Evolutionary conservation across 2,329 filamentous ascomycete species (phyloP).

Genomic region (Trichoderma sp.): DNA sequence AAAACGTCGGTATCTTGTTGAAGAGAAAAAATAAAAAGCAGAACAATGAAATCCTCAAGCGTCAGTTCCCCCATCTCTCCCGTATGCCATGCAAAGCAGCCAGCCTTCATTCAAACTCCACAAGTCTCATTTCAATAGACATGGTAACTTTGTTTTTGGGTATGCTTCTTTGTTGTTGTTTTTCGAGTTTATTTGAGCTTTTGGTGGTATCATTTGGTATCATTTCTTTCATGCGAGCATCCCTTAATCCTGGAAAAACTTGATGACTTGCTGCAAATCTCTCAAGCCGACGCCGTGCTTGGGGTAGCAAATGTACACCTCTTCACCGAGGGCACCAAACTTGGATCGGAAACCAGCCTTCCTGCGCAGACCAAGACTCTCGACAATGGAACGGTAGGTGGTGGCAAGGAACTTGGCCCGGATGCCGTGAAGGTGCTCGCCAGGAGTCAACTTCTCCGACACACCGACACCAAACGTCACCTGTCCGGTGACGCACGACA

Average conservation of each 20-base stretch:
- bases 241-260: conserved; percentile 77
- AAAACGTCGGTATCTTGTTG: conserved; percentile 10
- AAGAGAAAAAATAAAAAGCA: not conserved
- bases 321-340: conserved; percentile 80
- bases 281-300: conserved; percentile 79
- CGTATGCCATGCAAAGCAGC: not conserved
- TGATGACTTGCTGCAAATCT: conserved; percentile 82
- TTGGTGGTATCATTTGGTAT: conserved; percentile 1
- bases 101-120: not conserved
- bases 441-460: conserved; percentile 70
- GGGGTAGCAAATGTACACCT: conserved; percentile 88
- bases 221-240: not conserved
- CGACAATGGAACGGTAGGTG: conserved; percentile 80
- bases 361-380: conserved; percentile 76
- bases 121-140: not conserved
- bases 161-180: not conserved
- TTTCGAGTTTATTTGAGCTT: not conserved
- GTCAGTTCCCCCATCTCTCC: not conserved
- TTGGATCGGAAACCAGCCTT: conserved; percentile 92
- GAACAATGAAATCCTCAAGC: not conserved
- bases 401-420: conserved; percentile 79
- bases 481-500: conserved; percentile 52
- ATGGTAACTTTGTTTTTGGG: not conserved
- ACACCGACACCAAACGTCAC: conserved; percentile 91
- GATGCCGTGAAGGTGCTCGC: conserved; percentile 78